These are phyloP conservation scores for Exophiala sp. DNA, from an alignment of 2,329 filamentous ascomycete species.

Conservation along the genomic window DNA sequence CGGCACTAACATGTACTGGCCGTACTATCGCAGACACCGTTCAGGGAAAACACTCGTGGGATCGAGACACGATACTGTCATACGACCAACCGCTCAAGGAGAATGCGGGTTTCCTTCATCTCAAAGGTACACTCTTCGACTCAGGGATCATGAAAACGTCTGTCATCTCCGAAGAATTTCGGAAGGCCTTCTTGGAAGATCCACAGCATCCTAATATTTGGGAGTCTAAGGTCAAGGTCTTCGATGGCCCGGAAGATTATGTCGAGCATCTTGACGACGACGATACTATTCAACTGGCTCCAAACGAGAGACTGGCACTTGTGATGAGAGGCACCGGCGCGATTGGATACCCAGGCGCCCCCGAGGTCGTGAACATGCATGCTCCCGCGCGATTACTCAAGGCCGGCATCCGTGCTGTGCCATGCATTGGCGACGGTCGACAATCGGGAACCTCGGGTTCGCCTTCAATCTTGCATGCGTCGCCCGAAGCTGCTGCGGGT, in stretches of 20 bases:
- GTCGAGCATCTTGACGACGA: slow-evolving; percentile 42
- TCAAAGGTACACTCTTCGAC: slow-evolving; percentile 49
- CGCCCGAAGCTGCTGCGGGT: slow-evolving; percentile 53
- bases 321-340: slow-evolving; percentile 51
- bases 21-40: slow-evolving; percentile 45
- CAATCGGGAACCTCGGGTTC: slow-evolving; percentile 56
- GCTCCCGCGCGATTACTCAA: slow-evolving; percentile 45
- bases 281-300: slow-evolving; percentile 19
- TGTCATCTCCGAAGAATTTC: slow-evolving; percentile 47
- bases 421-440: slow-evolving; percentile 54
- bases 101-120: slow-evolving; percentile 52
- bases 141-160: slow-evolving; percentile 55
- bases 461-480: slow-evolving; percentile 55
- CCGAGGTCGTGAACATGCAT: slow-evolving; percentile 50
- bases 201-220: slow-evolving; percentile 49
- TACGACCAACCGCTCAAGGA: slow-evolving; percentile 47
- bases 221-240: slow-evolving; percentile 47
- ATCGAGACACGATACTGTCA: slow-evolving; percentile 46
- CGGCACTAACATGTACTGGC: slow-evolving; percentile 48
- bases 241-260: slow-evolving; percentile 52
- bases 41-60: slow-evolving; percentile 47
- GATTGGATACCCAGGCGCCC: slow-evolving; percentile 42
- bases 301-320: slow-evolving; percentile 44
- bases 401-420: slow-evolving; percentile 46
- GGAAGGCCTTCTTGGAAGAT: slow-evolving; percentile 44